phyloP scores from a whole-genome alignment of 495 filamentous ascomycete genomes.

The Tricharina praecox region DNA sequence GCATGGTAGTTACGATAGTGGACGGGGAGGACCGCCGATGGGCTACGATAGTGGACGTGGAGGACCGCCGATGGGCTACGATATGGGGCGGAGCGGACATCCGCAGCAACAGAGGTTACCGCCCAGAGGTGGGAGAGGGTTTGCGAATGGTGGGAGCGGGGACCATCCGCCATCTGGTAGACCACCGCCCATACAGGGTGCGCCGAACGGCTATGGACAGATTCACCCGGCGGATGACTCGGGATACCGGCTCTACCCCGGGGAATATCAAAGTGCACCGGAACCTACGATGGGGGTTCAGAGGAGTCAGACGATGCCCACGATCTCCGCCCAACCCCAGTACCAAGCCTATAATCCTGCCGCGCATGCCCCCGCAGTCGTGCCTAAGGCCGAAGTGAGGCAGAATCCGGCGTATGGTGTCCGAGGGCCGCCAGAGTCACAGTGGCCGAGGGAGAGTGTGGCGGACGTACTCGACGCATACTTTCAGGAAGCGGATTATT shows the following conservation, averaged over 20 bases:
- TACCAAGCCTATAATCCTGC: conserved; percentile 14
- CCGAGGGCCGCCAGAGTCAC: background rate
- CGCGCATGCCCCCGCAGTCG: conserved; percentile 6
- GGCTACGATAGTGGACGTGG: background rate
- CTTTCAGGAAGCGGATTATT: conserved; percentile 18
- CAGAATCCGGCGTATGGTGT: background rate
- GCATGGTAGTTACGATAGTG: too few relatives aligned
- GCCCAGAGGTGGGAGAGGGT: background rate
- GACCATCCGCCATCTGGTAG: too few relatives aligned
- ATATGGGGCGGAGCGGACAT: background rate
- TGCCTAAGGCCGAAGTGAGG: background rate
- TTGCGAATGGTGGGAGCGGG: background rate
- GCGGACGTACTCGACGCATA: conserved; percentile 22
- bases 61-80: conserved; percentile 6
- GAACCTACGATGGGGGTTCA: conserved; percentile 28
- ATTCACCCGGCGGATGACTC: too few relatives aligned
- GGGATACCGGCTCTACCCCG: too few relatives aligned
- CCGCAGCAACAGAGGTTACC: too few relatives aligned
- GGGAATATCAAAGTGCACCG: too few relatives aligned
- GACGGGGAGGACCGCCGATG: conserved; percentile 6
- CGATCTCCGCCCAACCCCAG: conserved; percentile 29
- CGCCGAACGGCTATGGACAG: too few relatives aligned
- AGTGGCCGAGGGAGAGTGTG: conserved; percentile 17
- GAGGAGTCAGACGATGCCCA: conserved; percentile 40
- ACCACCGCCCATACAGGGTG: too few relatives aligned